Conservation (phyloP, 2,329 filamentous ascomycete genomes). For the Fusarium goolgardi region DNA sequence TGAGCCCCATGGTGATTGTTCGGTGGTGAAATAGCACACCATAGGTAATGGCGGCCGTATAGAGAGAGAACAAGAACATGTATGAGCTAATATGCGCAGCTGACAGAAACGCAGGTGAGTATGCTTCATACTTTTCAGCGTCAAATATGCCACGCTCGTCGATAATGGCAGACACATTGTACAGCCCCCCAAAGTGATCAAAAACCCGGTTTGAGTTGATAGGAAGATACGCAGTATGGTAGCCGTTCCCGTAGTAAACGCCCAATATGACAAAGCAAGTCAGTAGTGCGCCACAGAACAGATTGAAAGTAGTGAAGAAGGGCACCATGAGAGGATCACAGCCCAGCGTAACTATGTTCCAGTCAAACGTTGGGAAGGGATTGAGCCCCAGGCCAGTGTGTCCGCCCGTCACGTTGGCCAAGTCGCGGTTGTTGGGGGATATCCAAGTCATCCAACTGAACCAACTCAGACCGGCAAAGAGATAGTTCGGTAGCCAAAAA, state of each 20-base stretch:
- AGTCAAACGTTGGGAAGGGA: constrained; percentile 57
- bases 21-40: constrained; percentile 55
- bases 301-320: constrained; percentile 53
- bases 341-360: constrained; percentile 52
- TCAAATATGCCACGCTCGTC: constrained; percentile 53
- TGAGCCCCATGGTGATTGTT: constrained; percentile 54
- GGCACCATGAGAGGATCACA: constrained; percentile 55
- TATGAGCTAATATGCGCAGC: constrained; percentile 53
- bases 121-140: constrained; percentile 53
- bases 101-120: constrained; percentile 57
- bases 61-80: constrained; percentile 57
- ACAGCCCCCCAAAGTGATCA: constrained; percentile 54
- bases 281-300: constrained; percentile 48
- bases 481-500: constrained; percentile 65
- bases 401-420: constrained; percentile 54
- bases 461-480: constrained; percentile 60
- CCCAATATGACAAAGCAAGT: constrained; percentile 48
- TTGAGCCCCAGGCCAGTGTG: constrained; percentile 56
- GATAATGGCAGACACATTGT: constrained; percentile 54
- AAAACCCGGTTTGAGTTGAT: constrained; percentile 56
- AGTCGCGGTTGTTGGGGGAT: constrained; percentile 54
- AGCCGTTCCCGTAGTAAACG: constrained; percentile 51
- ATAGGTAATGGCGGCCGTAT: constrained; percentile 55
- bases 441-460: constrained; percentile 69
- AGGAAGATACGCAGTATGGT: constrained; percentile 54